phyloP scores from a whole-genome alignment of 768 basidiomycete species.

The Terana coerulea region DNA sequence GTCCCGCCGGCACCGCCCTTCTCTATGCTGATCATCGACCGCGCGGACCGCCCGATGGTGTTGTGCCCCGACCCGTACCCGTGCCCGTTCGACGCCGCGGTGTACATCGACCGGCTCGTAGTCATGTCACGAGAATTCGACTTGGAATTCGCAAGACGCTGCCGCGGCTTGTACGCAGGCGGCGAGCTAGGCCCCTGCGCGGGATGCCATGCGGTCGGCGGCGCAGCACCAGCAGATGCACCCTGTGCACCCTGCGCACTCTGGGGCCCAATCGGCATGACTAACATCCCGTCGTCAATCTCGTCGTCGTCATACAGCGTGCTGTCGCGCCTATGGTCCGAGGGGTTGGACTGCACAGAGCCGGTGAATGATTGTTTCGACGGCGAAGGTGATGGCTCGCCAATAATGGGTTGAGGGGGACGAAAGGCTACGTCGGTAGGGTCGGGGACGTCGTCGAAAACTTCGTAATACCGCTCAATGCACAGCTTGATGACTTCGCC shows the following conservation, averaged over 20 bases:
- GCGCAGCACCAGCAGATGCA: slow-evolving; percentile 6
- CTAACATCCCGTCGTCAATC: slow-evolving; percentile 71
- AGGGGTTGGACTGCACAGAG: no score
- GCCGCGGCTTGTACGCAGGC: slow-evolving; percentile 27
- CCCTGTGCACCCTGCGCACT: slow-evolving; percentile 3
- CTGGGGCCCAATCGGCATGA: slow-evolving; percentile 68
- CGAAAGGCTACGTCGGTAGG: slow-evolving; percentile 56
- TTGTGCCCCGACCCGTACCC: slow-evolving; percentile 37
- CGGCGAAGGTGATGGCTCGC: slow-evolving; percentile 15
- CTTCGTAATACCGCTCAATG: slow-evolving; percentile 79
- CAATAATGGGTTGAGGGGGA: slow-evolving; percentile 10
- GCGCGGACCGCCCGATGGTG: slow-evolving; percentile 23
- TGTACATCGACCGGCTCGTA: slow-evolving; percentile 25
- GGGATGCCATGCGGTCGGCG: slow-evolving; percentile 37
- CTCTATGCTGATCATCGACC: slow-evolving; percentile 69
- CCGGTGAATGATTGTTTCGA: slow-evolving; percentile 14
- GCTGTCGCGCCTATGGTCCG: slow-evolving; percentile 26
- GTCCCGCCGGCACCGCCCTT: slow-evolving; percentile 30
- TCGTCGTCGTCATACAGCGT: slow-evolving; percentile 61
- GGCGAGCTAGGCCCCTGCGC: slow-evolving; percentile 15
- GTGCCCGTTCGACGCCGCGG: slow-evolving; percentile 20
- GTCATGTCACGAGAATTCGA: slow-evolving; percentile 33
- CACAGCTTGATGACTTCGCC: slow-evolving; percentile 72
- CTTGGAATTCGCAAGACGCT: slow-evolving; percentile 39
- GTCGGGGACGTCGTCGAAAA: slow-evolving; percentile 81